A percentile compares a stretch with the other conserved stretches of the same genome.
Conservation (phyloP, 106 monocot genomes). For the Narthecium ossifragum region DNA sequence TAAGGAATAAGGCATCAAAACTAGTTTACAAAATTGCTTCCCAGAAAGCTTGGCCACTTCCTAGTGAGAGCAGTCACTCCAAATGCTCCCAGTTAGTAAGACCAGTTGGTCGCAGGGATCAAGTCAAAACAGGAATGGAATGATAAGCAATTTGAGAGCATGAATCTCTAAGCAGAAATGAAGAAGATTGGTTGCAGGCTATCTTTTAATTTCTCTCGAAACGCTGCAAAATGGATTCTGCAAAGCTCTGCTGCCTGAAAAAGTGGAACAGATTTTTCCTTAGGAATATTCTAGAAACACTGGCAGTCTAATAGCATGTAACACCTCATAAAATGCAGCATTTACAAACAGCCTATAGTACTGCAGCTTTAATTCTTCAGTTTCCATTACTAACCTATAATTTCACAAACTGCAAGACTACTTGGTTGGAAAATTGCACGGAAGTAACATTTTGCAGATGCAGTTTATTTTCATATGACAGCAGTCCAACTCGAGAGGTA, state of each 20-base stretch:
- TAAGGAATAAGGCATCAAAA: too few species aligned
- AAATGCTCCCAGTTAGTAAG: too few species aligned
- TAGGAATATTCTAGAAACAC: too few species aligned
- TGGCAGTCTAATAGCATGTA: too few species aligned
- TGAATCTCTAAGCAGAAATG: neutral
- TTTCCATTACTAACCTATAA: neutral
- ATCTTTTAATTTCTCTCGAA: slow-evolving; percentile 38
- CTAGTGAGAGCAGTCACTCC: neutral
- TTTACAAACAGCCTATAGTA: too few species aligned
- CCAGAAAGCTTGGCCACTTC: neutral
- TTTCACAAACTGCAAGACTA: too few species aligned
- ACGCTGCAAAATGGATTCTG: slow-evolving; percentile 52
- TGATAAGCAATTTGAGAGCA: neutral
- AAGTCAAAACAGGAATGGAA: neutral
- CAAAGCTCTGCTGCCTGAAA: slow-evolving; percentile 80
- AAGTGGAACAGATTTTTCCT: neutral
- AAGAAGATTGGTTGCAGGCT: neutral
- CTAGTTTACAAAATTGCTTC: neutral
- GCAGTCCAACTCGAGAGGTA: too few species aligned
- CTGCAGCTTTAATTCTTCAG: too few species aligned
- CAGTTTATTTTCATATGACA: too few species aligned
- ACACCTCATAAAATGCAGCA: neutral
- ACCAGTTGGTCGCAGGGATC: neutral
- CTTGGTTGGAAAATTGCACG: too few species aligned
- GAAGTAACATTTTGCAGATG: too few species aligned